Evolutionary conservation across 495 filamentous ascomycete species (phyloP).

Genomic region (Thermochaetoides thermophila): DNA sequence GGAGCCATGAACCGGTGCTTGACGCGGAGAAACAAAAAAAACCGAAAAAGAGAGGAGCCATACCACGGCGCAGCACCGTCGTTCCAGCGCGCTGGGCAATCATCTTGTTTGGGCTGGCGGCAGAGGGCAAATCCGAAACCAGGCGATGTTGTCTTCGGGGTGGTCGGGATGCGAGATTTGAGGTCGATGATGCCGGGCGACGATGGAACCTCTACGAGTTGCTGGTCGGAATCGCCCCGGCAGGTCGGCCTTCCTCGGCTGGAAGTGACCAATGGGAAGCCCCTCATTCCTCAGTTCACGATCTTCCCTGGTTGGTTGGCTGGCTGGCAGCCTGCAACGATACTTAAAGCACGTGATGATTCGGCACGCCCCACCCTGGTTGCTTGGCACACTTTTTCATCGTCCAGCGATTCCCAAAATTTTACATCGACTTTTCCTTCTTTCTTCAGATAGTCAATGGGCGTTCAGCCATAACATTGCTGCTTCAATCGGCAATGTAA

Average conservation of each 20-base stretch:
- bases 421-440: constrained; percentile 10
- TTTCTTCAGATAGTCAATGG: constrained; percentile 37
- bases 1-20: no score
- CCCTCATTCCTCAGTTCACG: constrained; percentile 17
- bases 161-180: constrained; percentile 7
- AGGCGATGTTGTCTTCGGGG: constrained; percentile 1
- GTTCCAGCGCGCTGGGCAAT: constrained; percentile 22
- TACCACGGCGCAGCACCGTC: constrained; percentile 25
- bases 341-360: constrained; percentile 1
- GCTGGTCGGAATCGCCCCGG: constrained; percentile 11
- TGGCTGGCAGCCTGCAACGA: background rate
- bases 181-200: constrained; percentile 9
- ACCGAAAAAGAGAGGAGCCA: background rate
- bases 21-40: background rate
- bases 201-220: no score
- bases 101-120: constrained; percentile 12
- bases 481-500: constrained; percentile 20
- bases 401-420: constrained; percentile 4
- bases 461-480: constrained; percentile 25
- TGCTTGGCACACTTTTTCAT: constrained; percentile 7
- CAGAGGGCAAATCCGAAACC: constrained; percentile 3
- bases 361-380: constrained; percentile 14
- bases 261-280: constrained; percentile 15
- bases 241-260: constrained; percentile 20
- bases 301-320: constrained; percentile 6